These are phyloP conservation scores for Solanum medicagineum DNA, from an alignment of 257 asterid species.

Conservation along the genomic window DNA sequence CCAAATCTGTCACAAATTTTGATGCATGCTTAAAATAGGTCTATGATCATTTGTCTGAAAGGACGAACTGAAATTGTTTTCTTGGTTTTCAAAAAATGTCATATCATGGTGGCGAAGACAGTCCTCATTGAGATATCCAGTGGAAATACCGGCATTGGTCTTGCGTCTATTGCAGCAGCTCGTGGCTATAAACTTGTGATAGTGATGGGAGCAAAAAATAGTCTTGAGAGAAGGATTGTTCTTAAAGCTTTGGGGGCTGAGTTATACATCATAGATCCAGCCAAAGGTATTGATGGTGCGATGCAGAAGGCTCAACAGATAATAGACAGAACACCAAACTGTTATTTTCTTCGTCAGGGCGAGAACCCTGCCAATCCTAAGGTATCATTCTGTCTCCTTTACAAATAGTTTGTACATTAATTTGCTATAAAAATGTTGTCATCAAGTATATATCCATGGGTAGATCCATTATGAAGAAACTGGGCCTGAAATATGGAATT, in stretches of 20 bases:
- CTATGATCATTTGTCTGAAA: background rate
- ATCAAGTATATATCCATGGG: background rate
- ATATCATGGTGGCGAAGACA: constrained; percentile 13
- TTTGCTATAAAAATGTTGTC: background rate
- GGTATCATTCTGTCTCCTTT: background rate
- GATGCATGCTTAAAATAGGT: background rate
- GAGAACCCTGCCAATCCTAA: constrained; percentile 33
- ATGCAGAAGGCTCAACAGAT: constrained; percentile 19
- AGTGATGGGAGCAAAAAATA: constrained; percentile 20
- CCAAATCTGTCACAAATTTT: background rate
- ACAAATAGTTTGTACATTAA: background rate
- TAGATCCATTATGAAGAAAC: constrained; percentile 39
- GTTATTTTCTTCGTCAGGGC: constrained; percentile 17
- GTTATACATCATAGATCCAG: constrained; percentile 13
- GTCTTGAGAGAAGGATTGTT: constrained; percentile 32
- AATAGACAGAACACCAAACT: constrained; percentile 16
- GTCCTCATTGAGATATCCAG: constrained; percentile 29
- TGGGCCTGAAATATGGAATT: constrained; percentile 39
- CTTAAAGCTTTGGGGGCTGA: constrained; percentile 36
- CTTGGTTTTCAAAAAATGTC: background rate
- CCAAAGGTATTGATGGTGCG: constrained; percentile 16
- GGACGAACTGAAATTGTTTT: background rate
- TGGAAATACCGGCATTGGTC: constrained; percentile 46
- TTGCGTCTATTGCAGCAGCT: constrained; percentile 30
- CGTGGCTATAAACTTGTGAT: constrained; percentile 26